phyloP scores from a whole-genome alignment of 83 land plant species.

The Larix sibirica region DNA sequence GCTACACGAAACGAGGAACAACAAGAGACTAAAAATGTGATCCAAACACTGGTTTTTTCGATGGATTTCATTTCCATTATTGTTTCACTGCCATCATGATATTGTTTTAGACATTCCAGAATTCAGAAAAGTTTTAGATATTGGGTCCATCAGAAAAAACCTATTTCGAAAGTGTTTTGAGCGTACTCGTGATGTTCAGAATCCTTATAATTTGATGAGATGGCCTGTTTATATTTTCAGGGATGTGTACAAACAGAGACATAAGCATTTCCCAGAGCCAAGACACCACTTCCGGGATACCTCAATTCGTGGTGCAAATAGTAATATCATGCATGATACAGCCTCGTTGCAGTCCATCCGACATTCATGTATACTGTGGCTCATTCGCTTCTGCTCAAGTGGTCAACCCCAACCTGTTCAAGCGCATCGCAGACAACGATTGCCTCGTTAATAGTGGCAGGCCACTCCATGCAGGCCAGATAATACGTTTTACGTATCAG shows the following conservation, averaged over 20 bases:
- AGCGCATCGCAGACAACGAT: slow-evolving; percentile 41
- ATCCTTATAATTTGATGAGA: too few relatives aligned
- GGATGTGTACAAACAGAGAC: slow-evolving; percentile 35
- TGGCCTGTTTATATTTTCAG: too few relatives aligned
- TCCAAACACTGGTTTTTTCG: too few relatives aligned
- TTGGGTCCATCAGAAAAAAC: too few relatives aligned
- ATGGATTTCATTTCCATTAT: too few relatives aligned
- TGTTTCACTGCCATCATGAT: too few relatives aligned
- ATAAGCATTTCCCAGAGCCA: slow-evolving; percentile 50
- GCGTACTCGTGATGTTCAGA: too few relatives aligned
- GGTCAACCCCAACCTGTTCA: slow-evolving; percentile 37
- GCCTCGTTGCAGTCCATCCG: slow-evolving; percentile 49
- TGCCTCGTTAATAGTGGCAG: slow-evolving; percentile 52
- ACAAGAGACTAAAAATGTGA: too few relatives aligned
- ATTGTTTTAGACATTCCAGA: too few relatives aligned
- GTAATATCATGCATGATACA: slow-evolving; percentile 46
- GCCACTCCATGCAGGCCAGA: slow-evolving; percentile 30
- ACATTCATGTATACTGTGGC: slow-evolving; percentile 64
- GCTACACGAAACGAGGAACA: too few relatives aligned
- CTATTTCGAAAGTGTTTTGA: too few relatives aligned
- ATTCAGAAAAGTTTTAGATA: too few relatives aligned
- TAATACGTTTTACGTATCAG: slow-evolving; percentile 41
- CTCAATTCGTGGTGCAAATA: slow-evolving; percentile 54
- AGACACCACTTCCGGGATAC: slow-evolving; percentile 43
- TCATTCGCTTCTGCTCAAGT: slow-evolving; percentile 69